Percentiles rank a stretch among this genome's conserved stretches.
phyloP scores from a whole-genome alignment of 2,329 filamentous ascomycete species.

The Fulvia fulva region DNA sequence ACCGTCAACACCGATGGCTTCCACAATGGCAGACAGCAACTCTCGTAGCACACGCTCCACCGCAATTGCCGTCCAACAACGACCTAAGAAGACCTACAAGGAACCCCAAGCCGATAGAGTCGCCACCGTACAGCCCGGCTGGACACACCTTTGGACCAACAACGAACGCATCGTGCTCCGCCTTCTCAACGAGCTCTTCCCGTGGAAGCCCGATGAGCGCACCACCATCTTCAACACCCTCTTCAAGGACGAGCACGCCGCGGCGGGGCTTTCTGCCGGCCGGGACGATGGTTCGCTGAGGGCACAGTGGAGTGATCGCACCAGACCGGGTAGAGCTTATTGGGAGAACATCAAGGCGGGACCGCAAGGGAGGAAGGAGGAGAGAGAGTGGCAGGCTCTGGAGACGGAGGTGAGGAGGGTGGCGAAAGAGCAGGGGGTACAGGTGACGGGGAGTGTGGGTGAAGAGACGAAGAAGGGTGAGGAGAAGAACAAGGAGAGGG shows the following conservation, averaged over 20 bases:
- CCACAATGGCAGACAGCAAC: background rate
- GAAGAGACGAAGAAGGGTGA: background rate
- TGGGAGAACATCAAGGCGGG: background rate
- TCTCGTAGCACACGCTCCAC: background rate
- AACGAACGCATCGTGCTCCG: slow-evolving; percentile 2
- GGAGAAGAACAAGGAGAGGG: background rate
- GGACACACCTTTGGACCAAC: background rate
- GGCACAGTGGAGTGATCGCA: background rate
- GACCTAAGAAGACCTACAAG: background rate
- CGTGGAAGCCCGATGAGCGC: background rate
- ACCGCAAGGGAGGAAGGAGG: background rate
- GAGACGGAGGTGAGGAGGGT: background rate
- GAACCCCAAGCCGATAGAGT: background rate
- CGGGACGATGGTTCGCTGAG: background rate
- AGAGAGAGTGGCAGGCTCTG: background rate
- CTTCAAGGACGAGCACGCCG: background rate
- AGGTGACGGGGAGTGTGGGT: background rate
- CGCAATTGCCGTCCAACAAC: background rate
- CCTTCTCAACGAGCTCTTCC: background rate
- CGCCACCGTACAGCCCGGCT: background rate
- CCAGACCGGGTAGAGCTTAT: background rate
- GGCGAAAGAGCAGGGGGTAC: background rate
- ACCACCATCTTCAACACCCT: slow-evolving; percentile 1
- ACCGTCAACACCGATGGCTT: background rate
- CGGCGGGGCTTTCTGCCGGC: background rate